phyloP scores from a whole-genome alignment of 1,139 yeast species.

The Diutina pseudorugosa region DNA sequence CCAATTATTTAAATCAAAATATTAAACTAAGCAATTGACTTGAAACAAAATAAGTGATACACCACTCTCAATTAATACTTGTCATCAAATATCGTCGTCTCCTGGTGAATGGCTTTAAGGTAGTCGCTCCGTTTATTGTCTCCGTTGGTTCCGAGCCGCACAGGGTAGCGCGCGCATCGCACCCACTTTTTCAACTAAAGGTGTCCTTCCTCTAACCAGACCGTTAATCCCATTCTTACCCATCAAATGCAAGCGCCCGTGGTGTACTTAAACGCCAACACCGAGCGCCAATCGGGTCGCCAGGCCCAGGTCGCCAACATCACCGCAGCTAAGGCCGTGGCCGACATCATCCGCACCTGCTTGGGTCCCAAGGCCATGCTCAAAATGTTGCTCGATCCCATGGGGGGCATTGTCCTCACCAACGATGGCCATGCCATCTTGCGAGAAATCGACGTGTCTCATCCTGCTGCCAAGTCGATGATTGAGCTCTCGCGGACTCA shows the following conservation, averaged over 20 bases:
- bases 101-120: too few relatives aligned
- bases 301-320: constrained; percentile 95
- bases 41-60: too few relatives aligned
- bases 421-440: constrained; percentile 95
- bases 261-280: constrained; percentile 56
- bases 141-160: not conserved
- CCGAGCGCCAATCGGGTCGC: constrained; percentile 92
- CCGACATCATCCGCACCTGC: constrained; percentile 94
- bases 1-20: too few relatives aligned
- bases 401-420: constrained; percentile 96
- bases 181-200: not conserved
- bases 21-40: too few relatives aligned
- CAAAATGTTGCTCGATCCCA: constrained; percentile 94
- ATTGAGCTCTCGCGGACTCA: constrained; percentile 94
- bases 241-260: constrained; percentile 44
- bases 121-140: too few relatives aligned
- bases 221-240: too few relatives aligned
- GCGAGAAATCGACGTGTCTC: constrained; percentile 84
- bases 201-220: too few relatives aligned
- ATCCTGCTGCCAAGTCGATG: constrained; percentile 98
- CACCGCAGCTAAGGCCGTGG: constrained; percentile 97
- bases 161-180: not conserved
- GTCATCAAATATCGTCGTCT: too few relatives aligned
- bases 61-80: too few relatives aligned
- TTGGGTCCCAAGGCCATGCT: constrained; percentile 99